Percentiles rank a stretch among this genome's conserved stretches.
phyloP scores from a whole-genome alignment of 1,284 basidiomycete genomes.

The Sutorius eximius region DNA sequence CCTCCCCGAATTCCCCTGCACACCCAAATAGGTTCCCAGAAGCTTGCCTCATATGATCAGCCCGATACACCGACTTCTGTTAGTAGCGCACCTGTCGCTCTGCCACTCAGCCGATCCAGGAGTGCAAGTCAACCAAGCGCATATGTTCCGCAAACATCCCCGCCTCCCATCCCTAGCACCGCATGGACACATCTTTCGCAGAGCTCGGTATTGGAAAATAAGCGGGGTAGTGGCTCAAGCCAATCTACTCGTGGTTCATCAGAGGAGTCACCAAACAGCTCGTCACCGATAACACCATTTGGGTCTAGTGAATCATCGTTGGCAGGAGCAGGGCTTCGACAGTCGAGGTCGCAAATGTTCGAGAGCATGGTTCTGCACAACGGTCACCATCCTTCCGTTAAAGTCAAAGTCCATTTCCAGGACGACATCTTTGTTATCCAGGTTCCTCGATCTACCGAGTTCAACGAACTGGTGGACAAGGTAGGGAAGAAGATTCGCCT shows the following conservation, averaged over 20 bases:
- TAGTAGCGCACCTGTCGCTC: conserved; percentile 25
- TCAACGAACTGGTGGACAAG: conserved; percentile 81
- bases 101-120: conserved; percentile 55
- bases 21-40: conserved; percentile 71
- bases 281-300: conserved; percentile 80
- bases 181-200: conserved; percentile 54
- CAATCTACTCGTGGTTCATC: conserved; percentile 73
- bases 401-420: conserved; percentile 86
- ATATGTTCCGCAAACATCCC: conserved; percentile 57
- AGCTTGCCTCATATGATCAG: conserved; percentile 54
- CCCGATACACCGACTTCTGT: conserved; percentile 31
- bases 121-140: conserved; percentile 75
- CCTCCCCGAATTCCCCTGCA: conserved; percentile 53
- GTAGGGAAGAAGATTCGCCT: conserved; percentile 91
- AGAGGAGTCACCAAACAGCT: conserved; percentile 77
- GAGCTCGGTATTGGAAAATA: conserved; percentile 51
- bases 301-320: conserved; percentile 81
- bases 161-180: conserved; percentile 59
- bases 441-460: conserved; percentile 76
- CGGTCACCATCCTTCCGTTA: conserved; percentile 50
- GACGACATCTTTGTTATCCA: conserved; percentile 93
- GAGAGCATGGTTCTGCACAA: conserved; percentile 39
- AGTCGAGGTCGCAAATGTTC: conserved; percentile 54
- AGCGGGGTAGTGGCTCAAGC: conserved; percentile 77
- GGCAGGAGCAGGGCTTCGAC: conserved; percentile 52